These are phyloP conservation scores for Cercospora berteroae DNA, from an alignment of 2,329 filamentous ascomycete genomes.

Conservation along the genomic window DNA sequence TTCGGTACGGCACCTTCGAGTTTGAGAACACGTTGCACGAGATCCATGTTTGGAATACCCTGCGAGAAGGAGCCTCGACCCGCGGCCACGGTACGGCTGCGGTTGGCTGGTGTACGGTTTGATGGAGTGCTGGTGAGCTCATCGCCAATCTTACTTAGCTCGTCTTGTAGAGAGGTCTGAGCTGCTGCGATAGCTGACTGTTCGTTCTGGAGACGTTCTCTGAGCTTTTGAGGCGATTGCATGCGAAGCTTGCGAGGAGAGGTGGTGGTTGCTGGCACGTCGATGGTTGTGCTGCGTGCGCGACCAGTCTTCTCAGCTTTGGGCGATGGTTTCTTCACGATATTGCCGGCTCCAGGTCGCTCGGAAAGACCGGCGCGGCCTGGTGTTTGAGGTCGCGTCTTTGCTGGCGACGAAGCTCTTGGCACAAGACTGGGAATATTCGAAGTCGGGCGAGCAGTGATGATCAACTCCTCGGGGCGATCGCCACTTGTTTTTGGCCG, in stretches of 20 bases:
- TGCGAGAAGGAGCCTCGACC: slow-evolving; percentile 23
- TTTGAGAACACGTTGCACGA: slow-evolving; percentile 59
- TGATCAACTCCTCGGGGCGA: slow-evolving; percentile 30
- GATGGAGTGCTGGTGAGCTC: slow-evolving; percentile 61
- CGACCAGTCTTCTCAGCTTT: slow-evolving; percentile 30
- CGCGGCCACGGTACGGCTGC: slow-evolving; percentile 24
- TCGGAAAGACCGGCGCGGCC: slow-evolving; percentile 51
- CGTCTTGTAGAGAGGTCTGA: slow-evolving; percentile 67
- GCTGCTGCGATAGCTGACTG: slow-evolving; percentile 70
- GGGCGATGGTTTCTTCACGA: slow-evolving; percentile 61
- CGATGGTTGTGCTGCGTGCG: slow-evolving; percentile 20
- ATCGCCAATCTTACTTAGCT: slow-evolving; percentile 75
- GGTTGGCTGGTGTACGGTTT: slow-evolving; percentile 18
- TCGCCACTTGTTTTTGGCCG: slow-evolving; percentile 33
- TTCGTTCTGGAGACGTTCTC: slow-evolving; percentile 81
- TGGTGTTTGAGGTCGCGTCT: slow-evolving; percentile 44
- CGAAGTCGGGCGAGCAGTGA: slow-evolving; percentile 38
- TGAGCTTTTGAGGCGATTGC: slow-evolving; percentile 64
- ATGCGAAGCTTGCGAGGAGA: slow-evolving; percentile 57
- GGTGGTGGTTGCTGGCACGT: slow-evolving; percentile 9
- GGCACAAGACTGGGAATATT: slow-evolving; percentile 50
- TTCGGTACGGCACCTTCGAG: slow-evolving; percentile 67
- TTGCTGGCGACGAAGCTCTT: slow-evolving; percentile 38
- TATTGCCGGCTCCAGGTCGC: slow-evolving; percentile 50
- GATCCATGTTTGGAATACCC: slow-evolving; percentile 40